phyloP scores from a whole-genome alignment of 805 yeast genomes.

The Candida ulmi region DNA sequence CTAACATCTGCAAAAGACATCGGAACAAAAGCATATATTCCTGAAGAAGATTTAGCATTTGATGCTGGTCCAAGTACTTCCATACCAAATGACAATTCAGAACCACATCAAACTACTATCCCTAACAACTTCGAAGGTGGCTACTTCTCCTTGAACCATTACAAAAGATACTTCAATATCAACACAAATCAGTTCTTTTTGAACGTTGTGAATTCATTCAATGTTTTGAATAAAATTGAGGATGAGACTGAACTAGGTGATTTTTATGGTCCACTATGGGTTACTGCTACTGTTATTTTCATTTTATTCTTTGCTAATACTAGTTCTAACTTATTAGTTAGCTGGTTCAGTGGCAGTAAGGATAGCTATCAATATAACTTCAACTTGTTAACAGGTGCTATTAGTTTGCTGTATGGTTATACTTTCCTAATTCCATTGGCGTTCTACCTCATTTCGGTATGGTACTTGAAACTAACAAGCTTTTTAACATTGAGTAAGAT shows the following conservation, averaged over 20 bases:
- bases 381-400: slow-evolving; percentile 58
- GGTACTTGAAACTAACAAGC: slow-evolving; percentile 44
- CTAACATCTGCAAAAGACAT: slow-evolving; percentile 3
- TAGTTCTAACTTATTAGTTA: slow-evolving; percentile 57
- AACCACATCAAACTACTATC: slow-evolving; percentile 1
- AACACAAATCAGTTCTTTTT: slow-evolving; percentile 55
- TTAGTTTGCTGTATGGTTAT: slow-evolving; percentile 72
- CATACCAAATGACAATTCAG: neutral
- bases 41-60: slow-evolving; percentile 25
- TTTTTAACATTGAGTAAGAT: slow-evolving; percentile 50
- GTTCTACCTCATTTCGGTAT: slow-evolving; percentile 47
- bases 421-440: slow-evolving; percentile 57
- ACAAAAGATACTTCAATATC: slow-evolving; percentile 63
- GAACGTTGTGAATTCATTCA: slow-evolving; percentile 50
- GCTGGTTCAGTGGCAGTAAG: slow-evolving; percentile 36
- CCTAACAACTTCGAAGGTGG: slow-evolving; percentile 33
- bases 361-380: slow-evolving; percentile 54
- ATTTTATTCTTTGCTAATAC: slow-evolving; percentile 73
- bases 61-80: slow-evolving; percentile 7
- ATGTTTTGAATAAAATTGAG: slow-evolving; percentile 41
- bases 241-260: slow-evolving; percentile 49
- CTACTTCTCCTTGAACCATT: slow-evolving; percentile 50
- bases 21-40: slow-evolving; percentile 27
- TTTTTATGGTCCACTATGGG: slow-evolving; percentile 87
- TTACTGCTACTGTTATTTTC: slow-evolving; percentile 75